Conservation (phyloP, 768 basidiomycete species). For the Russula sp. region DNA sequence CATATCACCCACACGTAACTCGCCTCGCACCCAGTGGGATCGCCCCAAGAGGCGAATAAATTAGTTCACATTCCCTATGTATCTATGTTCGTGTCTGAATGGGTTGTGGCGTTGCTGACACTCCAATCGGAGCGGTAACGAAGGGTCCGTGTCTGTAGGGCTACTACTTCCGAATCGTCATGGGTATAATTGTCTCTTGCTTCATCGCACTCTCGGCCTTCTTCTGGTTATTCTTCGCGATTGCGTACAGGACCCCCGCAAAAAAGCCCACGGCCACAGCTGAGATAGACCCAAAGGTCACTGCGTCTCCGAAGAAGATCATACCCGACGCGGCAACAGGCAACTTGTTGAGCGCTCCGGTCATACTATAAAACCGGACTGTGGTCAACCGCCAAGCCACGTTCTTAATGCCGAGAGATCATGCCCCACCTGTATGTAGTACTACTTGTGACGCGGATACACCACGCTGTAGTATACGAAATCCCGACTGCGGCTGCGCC, state of each 20-base stretch:
- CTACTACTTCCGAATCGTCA: constrained; percentile 44
- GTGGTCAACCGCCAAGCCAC: not conserved
- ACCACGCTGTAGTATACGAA: constrained; percentile 98
- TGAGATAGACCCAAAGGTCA: constrained; percentile 82
- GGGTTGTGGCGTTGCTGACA: not conserved
- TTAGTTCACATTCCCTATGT: constrained; percentile 10
- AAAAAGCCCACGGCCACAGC: constrained; percentile 87
- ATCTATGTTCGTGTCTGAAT: constrained; percentile 10
- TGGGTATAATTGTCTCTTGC: constrained; percentile 53
- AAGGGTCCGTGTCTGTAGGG: constrained; percentile 7
- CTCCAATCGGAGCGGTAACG: not conserved
- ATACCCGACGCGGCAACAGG: constrained; percentile 99
- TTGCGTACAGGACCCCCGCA: constrained; percentile 85
- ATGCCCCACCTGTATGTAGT: constrained; percentile 90
- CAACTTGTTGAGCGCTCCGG: constrained; percentile 94
- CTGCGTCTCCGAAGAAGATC: constrained; percentile 91
- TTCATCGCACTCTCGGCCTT: constrained; percentile 57
- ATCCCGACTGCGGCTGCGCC: constrained; percentile 98
- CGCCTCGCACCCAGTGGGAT: not conserved
- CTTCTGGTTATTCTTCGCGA: constrained; percentile 92
- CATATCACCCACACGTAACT: not conserved
- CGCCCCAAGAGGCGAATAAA: constrained; percentile 5
- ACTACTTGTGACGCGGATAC: constrained; percentile 89
- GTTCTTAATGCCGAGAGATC: not conserved
- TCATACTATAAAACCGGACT: constrained; percentile 56